Base-by-base conservation (phyloP, 345 rosid species). In the Luvunga scandens region DNA sequence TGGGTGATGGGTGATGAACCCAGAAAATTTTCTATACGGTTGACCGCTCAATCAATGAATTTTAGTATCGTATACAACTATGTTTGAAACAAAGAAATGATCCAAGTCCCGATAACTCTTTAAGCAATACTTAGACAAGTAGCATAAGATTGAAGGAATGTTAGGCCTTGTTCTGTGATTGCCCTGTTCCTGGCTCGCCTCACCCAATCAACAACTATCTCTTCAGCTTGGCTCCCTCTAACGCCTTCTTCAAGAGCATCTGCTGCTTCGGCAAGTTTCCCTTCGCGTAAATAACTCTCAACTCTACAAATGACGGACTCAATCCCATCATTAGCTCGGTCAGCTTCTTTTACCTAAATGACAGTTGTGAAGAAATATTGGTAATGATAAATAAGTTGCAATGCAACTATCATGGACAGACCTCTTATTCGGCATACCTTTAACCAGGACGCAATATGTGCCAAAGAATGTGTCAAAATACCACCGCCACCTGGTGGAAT, bases 401-500 rank as follows among this genome's bases (percentile, higher is more conserved):
- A 50, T 59, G 34, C 8, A 53, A n/a, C 38, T 25, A 2, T 27
- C 12, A 53, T 16, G 0, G 27, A 75, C 71, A 38, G 50, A 79
- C 76, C 59, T 34, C 30, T 42, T 77, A 53, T 75, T 64, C 75
- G 19, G 55, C 66, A 60, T 78, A 94, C 98, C 97, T 96, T 94
- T 78, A 97, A 84, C 97, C 90, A 90, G 39, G 98, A 86, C 71
- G 98, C 99, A 77, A 91, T 24, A 31, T 82, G 88, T 63, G 97
- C 98, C 78, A 91, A 67, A 76, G 93, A 88, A 84, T 94, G 98
- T 3, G 99, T 86, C 84, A 91, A 79, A 81, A 94, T 87, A 80
- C 97, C 94, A 38, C 97, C 93, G 1, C 99, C 98, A 75, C 96
- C 98, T 2, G 90, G 89, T 79, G 98, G 98, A 79, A 94, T 89